A percentile compares a stretch with the other conserved stretches of the same genome.
Conservation (phyloP, 352 stramenopile genomes). For the Globisporangium paddicum region DNA sequence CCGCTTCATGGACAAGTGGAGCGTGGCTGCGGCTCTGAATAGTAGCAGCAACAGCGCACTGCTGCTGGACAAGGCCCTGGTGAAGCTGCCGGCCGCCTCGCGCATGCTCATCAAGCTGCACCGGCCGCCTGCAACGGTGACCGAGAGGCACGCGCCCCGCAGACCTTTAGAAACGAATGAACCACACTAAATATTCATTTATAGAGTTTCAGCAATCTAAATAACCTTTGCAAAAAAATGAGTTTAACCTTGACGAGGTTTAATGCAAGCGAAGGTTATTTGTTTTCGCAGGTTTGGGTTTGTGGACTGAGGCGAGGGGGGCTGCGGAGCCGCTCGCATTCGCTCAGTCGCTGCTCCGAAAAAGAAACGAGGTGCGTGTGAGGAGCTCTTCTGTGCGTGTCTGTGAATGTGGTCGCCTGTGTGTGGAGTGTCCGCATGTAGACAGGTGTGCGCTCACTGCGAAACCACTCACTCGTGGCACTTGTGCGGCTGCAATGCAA, state of each 20-base stretch:
- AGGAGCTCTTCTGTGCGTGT: not conserved
- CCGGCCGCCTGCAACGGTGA: constrained; percentile 3
- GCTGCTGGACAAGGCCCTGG: constrained; percentile 25
- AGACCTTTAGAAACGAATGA: not conserved
- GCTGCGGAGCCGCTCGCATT: constrained; percentile 5
- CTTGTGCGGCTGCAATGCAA: not conserved
- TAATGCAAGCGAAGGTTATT: not conserved
- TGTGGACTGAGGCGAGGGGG: constrained; percentile 9
- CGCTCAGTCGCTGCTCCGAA: constrained; percentile 16
- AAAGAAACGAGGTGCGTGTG: constrained; percentile 18
- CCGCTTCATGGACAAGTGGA: constrained; percentile 65
- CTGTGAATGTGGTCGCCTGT: not conserved
- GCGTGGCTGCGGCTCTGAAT: constrained; percentile 25
- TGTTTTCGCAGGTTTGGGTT: not conserved
- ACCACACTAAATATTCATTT: not conserved
- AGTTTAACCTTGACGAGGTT: constrained; percentile 1
- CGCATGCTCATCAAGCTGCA: constrained; percentile 52
- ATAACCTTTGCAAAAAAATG: not conserved
- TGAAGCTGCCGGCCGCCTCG: constrained; percentile 6
- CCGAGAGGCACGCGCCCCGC: not conserved
- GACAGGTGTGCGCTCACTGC: not conserved
- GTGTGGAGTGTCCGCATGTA: not conserved
- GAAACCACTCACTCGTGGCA: not conserved
- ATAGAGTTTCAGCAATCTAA: not conserved
- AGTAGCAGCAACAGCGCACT: constrained; percentile 13